Base-by-base conservation (phyloP, 306 rosid genomes). In the Corylus heterophylla region DNA sequence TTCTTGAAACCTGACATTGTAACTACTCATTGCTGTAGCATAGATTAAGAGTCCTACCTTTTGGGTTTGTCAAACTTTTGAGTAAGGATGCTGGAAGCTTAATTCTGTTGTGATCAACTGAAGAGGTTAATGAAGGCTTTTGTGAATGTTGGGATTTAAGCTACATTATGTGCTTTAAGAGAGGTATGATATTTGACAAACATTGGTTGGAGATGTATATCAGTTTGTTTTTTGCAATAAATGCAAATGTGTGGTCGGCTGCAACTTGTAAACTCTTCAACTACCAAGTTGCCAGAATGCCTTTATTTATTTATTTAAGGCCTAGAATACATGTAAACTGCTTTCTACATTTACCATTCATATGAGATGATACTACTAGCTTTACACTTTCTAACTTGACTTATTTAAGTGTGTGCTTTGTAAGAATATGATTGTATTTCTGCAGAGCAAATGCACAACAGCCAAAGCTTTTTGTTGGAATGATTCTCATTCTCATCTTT, bases 401-500 rank as follows among this genome's bases (percentile, higher is more conserved):
- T 56, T 11, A 11, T 76, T 45, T 62, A 10, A 55, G 27, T 27
- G 48, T 42, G 68, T 54, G 4, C 10, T 10, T 42, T 39, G 11
- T 25, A 64, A 51, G 25, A 27, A 31, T 56, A 11, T 7, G 27
- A 58, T 47, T 78, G 71, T 54, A 37, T 51, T 47, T 76, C 10
- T 78, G 82, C 75, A 84, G 91, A 85, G 94, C 89, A 29, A 91
- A 90, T 73, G 92, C 94, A 10, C 91, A 92, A 47, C 92, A 87
- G 85, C 91, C 90, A 7, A 88, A 92, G 89, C 90, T 86, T 63
- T 88, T 90, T 73, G 90, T 90, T 42, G 90, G 92, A 68, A 92
- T 90, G 91, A 87, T 88, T 83, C 91, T 92, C 18, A 87, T 88
- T 81, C 94, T 90, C 88, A 92, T 92, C 85, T 92, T 90, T 76